Conservation (phyloP, 257 asterid species). For the Paraleonurus japonicus region DNA sequence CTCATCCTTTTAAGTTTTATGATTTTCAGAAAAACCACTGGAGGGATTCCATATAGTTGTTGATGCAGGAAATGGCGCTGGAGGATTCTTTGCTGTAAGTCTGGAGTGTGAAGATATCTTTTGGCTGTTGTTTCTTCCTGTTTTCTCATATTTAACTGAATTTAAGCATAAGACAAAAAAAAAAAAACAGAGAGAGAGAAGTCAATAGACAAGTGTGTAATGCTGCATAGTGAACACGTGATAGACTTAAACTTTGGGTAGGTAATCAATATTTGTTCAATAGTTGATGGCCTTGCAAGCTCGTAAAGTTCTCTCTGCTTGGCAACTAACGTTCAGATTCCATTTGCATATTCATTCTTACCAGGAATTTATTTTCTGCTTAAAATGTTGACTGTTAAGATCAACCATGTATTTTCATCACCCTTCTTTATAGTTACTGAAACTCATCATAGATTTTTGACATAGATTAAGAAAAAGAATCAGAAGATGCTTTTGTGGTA, state of each 20-base stretch:
- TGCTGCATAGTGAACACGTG: background rate
- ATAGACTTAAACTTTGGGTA: background rate
- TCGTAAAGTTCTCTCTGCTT: background rate
- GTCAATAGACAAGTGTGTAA: background rate
- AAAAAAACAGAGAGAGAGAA: background rate
- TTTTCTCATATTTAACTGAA: background rate
- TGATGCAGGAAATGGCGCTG: conserved; percentile 99
- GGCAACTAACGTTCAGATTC: background rate
- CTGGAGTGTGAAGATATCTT: conserved; percentile 18
- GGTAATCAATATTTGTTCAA: background rate
- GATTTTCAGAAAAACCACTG: conserved; percentile 84
- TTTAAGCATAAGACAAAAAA: background rate
- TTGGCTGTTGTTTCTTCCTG: conserved; percentile 11
- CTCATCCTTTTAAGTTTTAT: conserved; percentile 24
- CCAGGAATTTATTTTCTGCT: background rate
- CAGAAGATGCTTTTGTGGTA: conserved; percentile 2
- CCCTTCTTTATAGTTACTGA: conserved; percentile 8
- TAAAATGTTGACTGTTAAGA: background rate
- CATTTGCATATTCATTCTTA: background rate
- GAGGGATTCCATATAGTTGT: conserved; percentile 97
- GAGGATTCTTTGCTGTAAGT: conserved; percentile 96
- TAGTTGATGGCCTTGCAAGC: conserved; percentile 17
- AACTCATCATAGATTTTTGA: background rate
- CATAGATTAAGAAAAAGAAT: conserved; percentile 2
- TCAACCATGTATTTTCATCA: background rate